Conservation (phyloP, 2,329 filamentous ascomycete species). For the Diaporthe sp. region DNA sequence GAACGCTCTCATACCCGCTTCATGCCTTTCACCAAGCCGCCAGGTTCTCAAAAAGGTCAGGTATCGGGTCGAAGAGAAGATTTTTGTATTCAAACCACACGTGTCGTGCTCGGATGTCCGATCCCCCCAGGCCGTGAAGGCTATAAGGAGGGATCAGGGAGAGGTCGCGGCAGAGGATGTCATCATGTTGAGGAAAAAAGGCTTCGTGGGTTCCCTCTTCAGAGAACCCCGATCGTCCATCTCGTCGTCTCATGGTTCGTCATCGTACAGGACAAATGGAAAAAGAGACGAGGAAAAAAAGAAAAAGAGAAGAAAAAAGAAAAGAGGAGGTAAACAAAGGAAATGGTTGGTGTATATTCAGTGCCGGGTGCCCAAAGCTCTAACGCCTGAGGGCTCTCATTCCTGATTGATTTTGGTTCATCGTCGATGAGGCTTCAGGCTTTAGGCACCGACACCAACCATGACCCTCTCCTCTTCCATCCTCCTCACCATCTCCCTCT, state of each 20-base stretch:
- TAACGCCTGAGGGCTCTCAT: conserved; percentile 32
- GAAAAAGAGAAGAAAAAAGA: neutral
- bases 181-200: neutral
- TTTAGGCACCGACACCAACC: conserved; percentile 51
- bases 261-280: conserved; percentile 26
- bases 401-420: neutral
- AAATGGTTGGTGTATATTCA: conserved; percentile 30
- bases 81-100: conserved; percentile 11
- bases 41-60: conserved; percentile 27
- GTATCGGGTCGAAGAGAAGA: conserved; percentile 28
- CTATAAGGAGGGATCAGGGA: conserved; percentile 18
- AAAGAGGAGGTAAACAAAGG: conserved; percentile 22
- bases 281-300: neutral
- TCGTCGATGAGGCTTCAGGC: neutral
- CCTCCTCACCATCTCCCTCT: conserved; percentile 69
- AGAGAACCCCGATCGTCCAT: neutral
- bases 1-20: neutral
- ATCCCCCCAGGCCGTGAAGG: conserved; percentile 18
- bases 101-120: neutral
- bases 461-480: conserved; percentile 64
- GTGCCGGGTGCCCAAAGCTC: conserved; percentile 24
- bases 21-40: conserved; percentile 35
- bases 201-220: neutral
- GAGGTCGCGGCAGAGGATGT: neutral
- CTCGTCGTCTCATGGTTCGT: conserved; percentile 23